phyloP scores from a whole-genome alignment of 768 basidiomycete genomes.

The Solioccasus polychromus region DNA sequence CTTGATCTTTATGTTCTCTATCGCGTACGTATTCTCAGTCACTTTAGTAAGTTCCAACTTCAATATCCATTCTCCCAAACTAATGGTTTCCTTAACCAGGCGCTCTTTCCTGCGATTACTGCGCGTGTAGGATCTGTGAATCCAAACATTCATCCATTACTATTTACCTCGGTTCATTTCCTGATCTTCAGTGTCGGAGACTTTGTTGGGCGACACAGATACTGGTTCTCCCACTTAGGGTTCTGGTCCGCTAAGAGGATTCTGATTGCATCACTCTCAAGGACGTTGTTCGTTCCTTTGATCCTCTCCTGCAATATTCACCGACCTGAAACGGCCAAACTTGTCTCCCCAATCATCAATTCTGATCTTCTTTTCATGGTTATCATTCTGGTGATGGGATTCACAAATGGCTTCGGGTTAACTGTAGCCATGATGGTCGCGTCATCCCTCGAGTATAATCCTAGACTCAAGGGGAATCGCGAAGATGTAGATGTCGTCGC shows the following conservation, averaged over 20 bases:
- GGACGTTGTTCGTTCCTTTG: constrained; percentile 78
- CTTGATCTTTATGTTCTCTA: constrained; percentile 61
- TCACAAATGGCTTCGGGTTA: not conserved
- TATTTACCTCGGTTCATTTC: constrained; percentile 77
- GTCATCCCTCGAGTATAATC: not conserved
- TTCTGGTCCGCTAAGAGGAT: constrained; percentile 68
- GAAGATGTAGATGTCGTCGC: not conserved
- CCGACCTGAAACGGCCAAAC: not conserved
- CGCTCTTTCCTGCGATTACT: constrained; percentile 84
- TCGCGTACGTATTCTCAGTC: constrained; percentile 70
- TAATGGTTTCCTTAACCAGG: constrained; percentile 38
- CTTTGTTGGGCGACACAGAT: constrained; percentile 62
- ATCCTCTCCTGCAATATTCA: constrained; percentile 44
- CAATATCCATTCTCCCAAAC: not conserved
- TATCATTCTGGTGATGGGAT: not conserved
- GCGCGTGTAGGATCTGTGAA: constrained; percentile 67
- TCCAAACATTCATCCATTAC: constrained; percentile 64
- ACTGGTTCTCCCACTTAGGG: constrained; percentile 57
- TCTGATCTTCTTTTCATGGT: not conserved
- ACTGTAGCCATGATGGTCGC: not conserved
- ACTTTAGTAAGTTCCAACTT: constrained; percentile 57
- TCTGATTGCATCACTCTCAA: constrained; percentile 55
- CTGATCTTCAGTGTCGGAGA: constrained; percentile 71
- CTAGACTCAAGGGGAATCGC: not conserved
- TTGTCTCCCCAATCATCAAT: not conserved